Evolutionary conservation across 2,329 filamentous ascomycete genomes (phyloP), one percentile per base, ranked within the genome.

Genomic region (Neophaeococcomyces mojaviensis): DNA sequence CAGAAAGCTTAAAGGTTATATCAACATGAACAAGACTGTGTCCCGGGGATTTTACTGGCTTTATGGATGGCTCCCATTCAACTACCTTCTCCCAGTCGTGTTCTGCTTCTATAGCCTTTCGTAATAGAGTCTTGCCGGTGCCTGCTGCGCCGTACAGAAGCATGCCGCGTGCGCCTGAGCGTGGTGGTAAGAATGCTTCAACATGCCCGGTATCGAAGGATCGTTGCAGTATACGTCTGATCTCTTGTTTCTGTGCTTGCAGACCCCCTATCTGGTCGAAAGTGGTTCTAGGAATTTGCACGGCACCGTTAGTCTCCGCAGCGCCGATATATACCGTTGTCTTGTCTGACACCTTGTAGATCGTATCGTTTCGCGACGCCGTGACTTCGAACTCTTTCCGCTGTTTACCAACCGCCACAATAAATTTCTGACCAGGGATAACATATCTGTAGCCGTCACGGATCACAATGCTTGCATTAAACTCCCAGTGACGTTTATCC

Each of bases 121-220:
- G 68, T 0, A 96, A 70, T 52, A 84, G 74, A 0, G 80, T 84
- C 67, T 96, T 96, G 19, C 90, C 90, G 0, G 86, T 94, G 9
- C 90, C 89, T 51, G 79, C 78, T 15, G 86, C 82, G 12, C 90
- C 90, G 61, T 94, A 82, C 3, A 96, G 71, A 19, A 92, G 73
- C 30, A 92, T 74, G 0, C 79, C 41, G 4, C 22, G 35, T 12
- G 41, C 41, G 10, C 24, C 80, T 43, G 76, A 76, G 68, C 55
- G 65, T 56, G 59, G 62, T 33, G 44, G 22, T 33, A 52, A 49
- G 16, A 26, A 24, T 16, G 24, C 39, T 36, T 28, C 42, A 49
- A 39, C 43, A 36, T 16, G 39, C 19, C 39, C 44, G 47, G 9
- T 44, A 39, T 19, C 32, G 13, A n/a, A 52, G 44, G 6, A n/a